Evolutionary conservation across 768 basidiomycete species (phyloP).

Genomic region (Erythrobasidium yunnanense): DNA sequence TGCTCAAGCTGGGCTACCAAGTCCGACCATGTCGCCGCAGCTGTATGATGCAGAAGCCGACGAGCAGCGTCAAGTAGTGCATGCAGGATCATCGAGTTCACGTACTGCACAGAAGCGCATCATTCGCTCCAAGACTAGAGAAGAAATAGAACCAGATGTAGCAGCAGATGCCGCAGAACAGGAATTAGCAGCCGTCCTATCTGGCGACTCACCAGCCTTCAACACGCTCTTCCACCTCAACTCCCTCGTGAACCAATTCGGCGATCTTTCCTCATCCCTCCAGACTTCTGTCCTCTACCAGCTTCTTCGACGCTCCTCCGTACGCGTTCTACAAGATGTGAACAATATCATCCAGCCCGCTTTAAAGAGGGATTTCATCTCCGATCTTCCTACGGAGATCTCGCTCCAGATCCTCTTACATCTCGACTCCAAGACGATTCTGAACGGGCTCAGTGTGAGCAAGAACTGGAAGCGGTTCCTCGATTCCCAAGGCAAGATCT

Average conservation of each 20-base stretch:
- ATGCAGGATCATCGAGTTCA: not conserved
- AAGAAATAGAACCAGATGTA: not conserved
- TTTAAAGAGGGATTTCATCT: slow-evolving; percentile 86
- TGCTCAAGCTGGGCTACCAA: not conserved
- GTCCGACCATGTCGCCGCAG: not conserved
- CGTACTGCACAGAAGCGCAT: not conserved
- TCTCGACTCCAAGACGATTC: slow-evolving; percentile 66
- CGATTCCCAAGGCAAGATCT: slow-evolving; percentile 77
- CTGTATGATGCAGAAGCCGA: not conserved
- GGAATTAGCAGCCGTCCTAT: not conserved
- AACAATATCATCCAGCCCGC: slow-evolving; percentile 81
- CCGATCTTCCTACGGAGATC: slow-evolving; percentile 80
- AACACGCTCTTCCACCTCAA: slow-evolving; percentile 79
- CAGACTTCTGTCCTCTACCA: slow-evolving; percentile 91
- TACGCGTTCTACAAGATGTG: slow-evolving; percentile 78
- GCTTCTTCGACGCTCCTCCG: slow-evolving; percentile 77
- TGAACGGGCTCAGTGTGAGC: slow-evolving; percentile 77
- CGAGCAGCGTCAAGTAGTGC: not conserved
- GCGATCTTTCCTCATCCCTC: slow-evolving; percentile 61
- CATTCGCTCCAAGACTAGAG: not conserved
- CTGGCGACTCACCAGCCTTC: slow-evolving; percentile 44
- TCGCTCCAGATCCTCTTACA: slow-evolving; percentile 75
- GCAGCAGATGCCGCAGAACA: not conserved
- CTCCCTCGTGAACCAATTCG: slow-evolving; percentile 67
- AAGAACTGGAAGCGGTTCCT: slow-evolving; percentile 73